Base-by-base conservation (phyloP, 805 yeast species). In the Candida silvatica region DNA sequence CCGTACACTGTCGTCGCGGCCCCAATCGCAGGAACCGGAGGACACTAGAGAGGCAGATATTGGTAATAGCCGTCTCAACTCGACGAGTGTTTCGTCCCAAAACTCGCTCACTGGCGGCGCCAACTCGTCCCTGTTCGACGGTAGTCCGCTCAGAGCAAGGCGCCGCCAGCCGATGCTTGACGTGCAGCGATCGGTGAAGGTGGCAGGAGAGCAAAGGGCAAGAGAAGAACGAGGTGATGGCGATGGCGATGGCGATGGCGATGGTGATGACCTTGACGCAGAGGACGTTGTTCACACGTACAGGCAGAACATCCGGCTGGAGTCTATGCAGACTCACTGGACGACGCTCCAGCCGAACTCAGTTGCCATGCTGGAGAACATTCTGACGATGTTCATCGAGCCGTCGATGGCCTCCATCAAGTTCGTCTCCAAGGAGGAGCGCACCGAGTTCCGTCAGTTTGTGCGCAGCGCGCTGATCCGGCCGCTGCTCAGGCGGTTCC, bases 401-500 rank as follows among this genome's bases (percentile, higher is more conserved):
- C 44, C 48, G 12, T 23, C 47, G 3, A 39, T 51, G 1, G 26
- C 45, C 3, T 31, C 34, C 3, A 27, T 44, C 7, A 14, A 41
- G 8, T 44, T 45, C 27, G 29, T 42, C 26, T 40, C 40, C 29
- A 31, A 36, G 31, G 37, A 38, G 29, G 49, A 44, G 5, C 25
- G 44, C 17, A 35, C 42, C n/a, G 34, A 34, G 6, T 46, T 50
- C 28, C 35, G 52, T 18, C 37, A 38, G 9, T 27, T 45, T 17
- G 46, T 54, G 6, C 44, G 46, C 19, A 39, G 39, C 9, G 31
- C 40, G 14, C 16, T 56, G 8, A 29, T 51, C 7, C 26, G 32
- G 6, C 56, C 59, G 1, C 29, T 56, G 22, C 15, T 48, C 7
- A 39, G 35, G 20, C 43, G 42, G 29, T 37, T 56, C 6, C 38